Evolutionary conservation across 139 green algal species (phyloP).

Genomic region (Protoeuglena noctilucae): DNA sequence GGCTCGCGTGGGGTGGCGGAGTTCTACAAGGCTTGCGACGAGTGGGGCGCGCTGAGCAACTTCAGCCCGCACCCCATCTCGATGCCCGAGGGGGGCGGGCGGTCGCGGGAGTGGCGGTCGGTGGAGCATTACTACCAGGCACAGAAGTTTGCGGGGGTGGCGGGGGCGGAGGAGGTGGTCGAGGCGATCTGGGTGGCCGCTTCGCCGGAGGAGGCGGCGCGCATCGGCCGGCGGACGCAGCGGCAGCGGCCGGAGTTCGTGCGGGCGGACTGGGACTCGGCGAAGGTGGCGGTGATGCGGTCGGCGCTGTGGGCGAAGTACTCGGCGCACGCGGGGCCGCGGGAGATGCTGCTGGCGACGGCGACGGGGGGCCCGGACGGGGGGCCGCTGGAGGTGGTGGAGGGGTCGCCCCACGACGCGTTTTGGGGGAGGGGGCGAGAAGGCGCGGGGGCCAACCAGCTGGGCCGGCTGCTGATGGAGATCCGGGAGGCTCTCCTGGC

Average conservation of each 20-base stretch:
- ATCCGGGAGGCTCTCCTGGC: conserved; percentile 47
- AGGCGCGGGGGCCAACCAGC: conserved; percentile 59
- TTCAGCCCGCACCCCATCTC: conserved; percentile 79
- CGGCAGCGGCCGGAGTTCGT: conserved; percentile 48
- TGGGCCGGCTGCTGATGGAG: conserved; percentile 72
- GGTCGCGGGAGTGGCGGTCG: conserved; percentile 30
- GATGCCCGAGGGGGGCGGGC: conserved; percentile 28
- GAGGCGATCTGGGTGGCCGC: conserved; percentile 44
- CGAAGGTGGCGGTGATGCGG: conserved; percentile 71
- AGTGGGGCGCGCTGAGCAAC: conserved; percentile 77
- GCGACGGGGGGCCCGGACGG: conserved; percentile 5
- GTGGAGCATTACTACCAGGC: conserved; percentile 87
- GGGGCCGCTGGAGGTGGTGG: conserved; percentile 28
- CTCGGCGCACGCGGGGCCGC: conserved; percentile 34
- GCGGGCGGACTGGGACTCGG: conserved; percentile 52
- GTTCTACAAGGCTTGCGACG: conserved; percentile 97
- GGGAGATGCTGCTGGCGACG: conserved; percentile 61
- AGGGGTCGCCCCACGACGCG: conserved; percentile 61
- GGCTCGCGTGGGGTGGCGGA: conserved; percentile 10
- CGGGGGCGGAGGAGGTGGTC: conserved; percentile 23
- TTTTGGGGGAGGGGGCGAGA: conserved; percentile 81
- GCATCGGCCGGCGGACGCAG: conserved; percentile 49
- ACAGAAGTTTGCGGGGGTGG: conserved; percentile 66
- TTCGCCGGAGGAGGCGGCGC: conserved; percentile 76
- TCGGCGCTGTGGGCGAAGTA: conserved; percentile 73